Conservation (phyloP, 192 early-diverging fungal species). For the Backusella sp. region DNA sequence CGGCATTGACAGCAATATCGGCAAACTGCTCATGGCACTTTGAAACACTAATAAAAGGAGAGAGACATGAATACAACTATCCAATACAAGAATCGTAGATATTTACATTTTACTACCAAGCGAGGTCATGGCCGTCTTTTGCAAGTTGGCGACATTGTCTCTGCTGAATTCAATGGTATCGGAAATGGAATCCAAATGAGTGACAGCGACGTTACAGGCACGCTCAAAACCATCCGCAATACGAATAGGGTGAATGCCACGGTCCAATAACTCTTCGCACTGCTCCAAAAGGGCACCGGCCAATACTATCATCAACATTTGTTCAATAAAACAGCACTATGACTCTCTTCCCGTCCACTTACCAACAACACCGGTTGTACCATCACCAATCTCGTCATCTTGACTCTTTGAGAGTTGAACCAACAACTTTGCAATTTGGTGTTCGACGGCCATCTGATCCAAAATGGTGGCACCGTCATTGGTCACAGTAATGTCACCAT, state of each 20-base stretch:
- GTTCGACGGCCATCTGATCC: conserved; percentile 96
- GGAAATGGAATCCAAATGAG: conserved; percentile 88
- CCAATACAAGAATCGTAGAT: too few relatives aligned
- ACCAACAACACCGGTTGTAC: conserved; percentile 99
- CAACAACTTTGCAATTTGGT: conserved; percentile 98
- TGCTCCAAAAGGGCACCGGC: conserved; percentile 98
- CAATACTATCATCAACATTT: conserved; percentile 70
- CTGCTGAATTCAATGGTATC: conserved; percentile 86
- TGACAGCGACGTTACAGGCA: conserved; percentile 93
- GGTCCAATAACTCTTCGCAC: conserved; percentile 90
- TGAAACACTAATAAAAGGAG: conserved; percentile 67
- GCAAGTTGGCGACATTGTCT: conserved; percentile 79
- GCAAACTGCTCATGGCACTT: conserved; percentile 99
- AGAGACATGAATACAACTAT: background rate
- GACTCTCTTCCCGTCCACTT: too few relatives aligned
- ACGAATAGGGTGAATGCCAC: conserved; percentile 98
- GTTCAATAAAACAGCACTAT: too few relatives aligned
- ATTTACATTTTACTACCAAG: conserved; percentile 95
- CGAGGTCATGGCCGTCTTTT: conserved; percentile 95
- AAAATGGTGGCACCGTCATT: conserved; percentile 99
- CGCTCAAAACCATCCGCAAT: conserved; percentile 98
- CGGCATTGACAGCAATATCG: conserved; percentile 97
- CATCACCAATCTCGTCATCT: conserved; percentile 99
- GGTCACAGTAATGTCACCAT: conserved; percentile 98
- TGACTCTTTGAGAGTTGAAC: conserved; percentile 98